Base-by-base conservation (phyloP, 495 filamentous ascomycete species). In the Annulohypoxylon moriforme region DNA sequence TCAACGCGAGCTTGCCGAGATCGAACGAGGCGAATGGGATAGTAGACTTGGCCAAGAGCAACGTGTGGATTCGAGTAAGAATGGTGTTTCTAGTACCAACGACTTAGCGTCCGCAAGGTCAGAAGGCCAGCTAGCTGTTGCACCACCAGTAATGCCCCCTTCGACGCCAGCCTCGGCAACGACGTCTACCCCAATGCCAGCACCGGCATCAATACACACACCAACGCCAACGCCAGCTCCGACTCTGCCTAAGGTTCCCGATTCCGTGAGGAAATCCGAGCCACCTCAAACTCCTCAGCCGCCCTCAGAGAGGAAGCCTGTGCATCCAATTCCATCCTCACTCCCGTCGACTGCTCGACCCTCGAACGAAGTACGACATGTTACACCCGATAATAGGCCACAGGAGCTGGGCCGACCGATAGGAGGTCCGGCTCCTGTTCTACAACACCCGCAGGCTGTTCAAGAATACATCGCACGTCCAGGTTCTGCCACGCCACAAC, bases 1-100 rank as follows among this genome's bases (percentile, higher is more conserved):
- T 31, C 82, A 87, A 60, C 78, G 82, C 14, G 93, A 97, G 60
- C 86, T 95, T 58, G 81, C 85, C 10, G 88, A 88, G 63, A 86
- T 96, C 64, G 87, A 93, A 68, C 80, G 76, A 42, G 71, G 55
- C 73, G 60, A 84, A 81, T 65, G 78, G 81, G 50, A 85, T 79
- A 75, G 79, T 13, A 76, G 49, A 33, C 58, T 76, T 60, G 56
- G 29, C 14, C 63, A 59, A 29, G 73, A 74, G 29, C 56, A 60
- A 22, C 66, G 60, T 27, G 34, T 42, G 34, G 63, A 69, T 25
- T 25, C 53, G n/a, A 44, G 78, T 34, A 65, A 64, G 61, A 78
- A 78, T 46, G 72, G 68, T 6, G 44, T 64, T 16, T 47, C 55
- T 27, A 59, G 31, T 60, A 62, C 64, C 7, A 71, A 38, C 47